Evolutionary conservation across 768 basidiomycete genomes (phyloP).

Genomic region (Amanita inopinata): DNA sequence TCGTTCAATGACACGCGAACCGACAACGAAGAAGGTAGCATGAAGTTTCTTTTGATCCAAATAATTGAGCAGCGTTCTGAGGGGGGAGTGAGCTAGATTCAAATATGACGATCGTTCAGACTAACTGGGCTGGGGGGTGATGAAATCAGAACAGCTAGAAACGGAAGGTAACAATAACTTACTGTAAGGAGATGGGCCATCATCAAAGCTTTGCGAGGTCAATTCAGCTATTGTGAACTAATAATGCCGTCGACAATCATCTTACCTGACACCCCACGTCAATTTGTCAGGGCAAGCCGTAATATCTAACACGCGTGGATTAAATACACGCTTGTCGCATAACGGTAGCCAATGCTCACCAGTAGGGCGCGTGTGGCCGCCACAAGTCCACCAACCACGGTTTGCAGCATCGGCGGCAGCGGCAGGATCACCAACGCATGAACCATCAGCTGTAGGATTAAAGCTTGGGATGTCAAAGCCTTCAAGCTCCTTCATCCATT

Average conservation of each 20-base stretch:
- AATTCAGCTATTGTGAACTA: slow-evolving; percentile 8
- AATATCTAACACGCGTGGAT: slow-evolving; percentile 34
- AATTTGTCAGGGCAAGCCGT: slow-evolving; percentile 54
- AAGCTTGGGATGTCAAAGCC: slow-evolving; percentile 60
- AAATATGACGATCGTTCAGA: slow-evolving; percentile 1
- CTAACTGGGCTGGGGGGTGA: slow-evolving; percentile 38
- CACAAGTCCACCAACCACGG: slow-evolving; percentile 90
- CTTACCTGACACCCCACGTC: slow-evolving; percentile 67
- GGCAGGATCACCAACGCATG: slow-evolving; percentile 49
- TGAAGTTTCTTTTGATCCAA: slow-evolving; percentile 50
- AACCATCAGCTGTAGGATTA: slow-evolving; percentile 55
- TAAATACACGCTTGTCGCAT: background rate
- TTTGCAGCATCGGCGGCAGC: slow-evolving; percentile 46
- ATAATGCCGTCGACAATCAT: background rate
- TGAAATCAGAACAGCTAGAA: slow-evolving; percentile 9
- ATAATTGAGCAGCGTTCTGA: slow-evolving; percentile 62
- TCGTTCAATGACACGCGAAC: slow-evolving; percentile 74
- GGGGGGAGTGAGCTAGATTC: slow-evolving; percentile 8
- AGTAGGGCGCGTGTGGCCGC: slow-evolving; percentile 49
- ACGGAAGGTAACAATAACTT: slow-evolving; percentile 21
- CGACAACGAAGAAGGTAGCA: slow-evolving; percentile 90
- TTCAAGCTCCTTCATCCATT: slow-evolving; percentile 72
- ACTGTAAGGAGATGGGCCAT: slow-evolving; percentile 83
- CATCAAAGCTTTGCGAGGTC: slow-evolving; percentile 52
- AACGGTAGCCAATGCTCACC: slow-evolving; percentile 19